A percentile compares a stretch with the other conserved stretches of the same genome.
Conservation (phyloP, 306 rosid species). For the Luffa acutangula region DNA sequence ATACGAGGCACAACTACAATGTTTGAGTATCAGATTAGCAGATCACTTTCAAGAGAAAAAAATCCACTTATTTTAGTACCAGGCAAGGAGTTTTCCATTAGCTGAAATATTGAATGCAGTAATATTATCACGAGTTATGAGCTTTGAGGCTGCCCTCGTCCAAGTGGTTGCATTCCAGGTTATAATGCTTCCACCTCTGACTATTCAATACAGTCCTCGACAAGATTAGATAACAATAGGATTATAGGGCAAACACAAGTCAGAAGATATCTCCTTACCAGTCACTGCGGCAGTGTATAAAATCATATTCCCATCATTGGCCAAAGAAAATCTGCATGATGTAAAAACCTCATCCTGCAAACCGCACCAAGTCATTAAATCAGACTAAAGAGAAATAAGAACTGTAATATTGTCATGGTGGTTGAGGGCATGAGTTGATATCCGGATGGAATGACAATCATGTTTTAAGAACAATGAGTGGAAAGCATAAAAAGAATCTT, state of each 20-base stretch:
- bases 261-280: slow-evolving; percentile 29
- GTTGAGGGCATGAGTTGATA: not conserved
- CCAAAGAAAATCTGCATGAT: slow-evolving; percentile 71
- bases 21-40: not conserved
- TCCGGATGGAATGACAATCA: not conserved
- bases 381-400: not conserved
- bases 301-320: slow-evolving; percentile 30
- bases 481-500: not conserved
- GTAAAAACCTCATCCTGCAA: slow-evolving; percentile 61
- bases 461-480: not conserved
- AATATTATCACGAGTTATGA: slow-evolving; percentile 48
- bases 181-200: slow-evolving; percentile 59
- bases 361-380: not conserved
- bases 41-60: slow-evolving; percentile 3
- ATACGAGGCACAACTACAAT: not conserved
- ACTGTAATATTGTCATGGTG: not conserved
- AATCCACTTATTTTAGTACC: slow-evolving; percentile 31
- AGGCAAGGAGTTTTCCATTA: slow-evolving; percentile 75
- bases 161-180: slow-evolving; percentile 80
- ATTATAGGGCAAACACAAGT: not conserved
- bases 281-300: slow-evolving; percentile 46
- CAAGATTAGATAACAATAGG: slow-evolving; percentile 9
- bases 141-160: slow-evolving; percentile 56
- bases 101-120: slow-evolving; percentile 68
- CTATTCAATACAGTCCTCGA: slow-evolving; percentile 24